Conservation (phyloP, 345 rosid genomes). For the Populus euphratica region DNA sequence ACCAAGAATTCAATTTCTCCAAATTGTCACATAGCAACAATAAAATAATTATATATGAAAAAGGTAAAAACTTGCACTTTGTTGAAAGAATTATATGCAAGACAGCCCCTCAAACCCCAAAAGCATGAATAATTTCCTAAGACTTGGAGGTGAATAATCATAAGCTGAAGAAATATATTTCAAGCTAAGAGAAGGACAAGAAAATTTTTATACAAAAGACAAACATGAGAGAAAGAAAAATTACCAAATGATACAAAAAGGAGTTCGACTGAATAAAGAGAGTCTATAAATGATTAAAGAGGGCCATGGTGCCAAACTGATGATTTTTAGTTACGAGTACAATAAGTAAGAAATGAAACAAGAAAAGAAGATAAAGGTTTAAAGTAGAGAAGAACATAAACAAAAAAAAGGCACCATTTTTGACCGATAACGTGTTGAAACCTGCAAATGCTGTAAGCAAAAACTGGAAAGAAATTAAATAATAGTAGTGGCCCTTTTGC, state of each 20-base stretch:
- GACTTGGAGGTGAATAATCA: too few species aligned
- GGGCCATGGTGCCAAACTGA: slow-evolving; percentile 3
- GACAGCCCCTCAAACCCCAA: too few species aligned
- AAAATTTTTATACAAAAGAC: too few species aligned
- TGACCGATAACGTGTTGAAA: slow-evolving; percentile 26
- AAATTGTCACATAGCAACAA: not conserved
- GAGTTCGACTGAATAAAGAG: not conserved
- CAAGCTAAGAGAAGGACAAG: too few species aligned
- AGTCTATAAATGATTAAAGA: slow-evolving; percentile 2
- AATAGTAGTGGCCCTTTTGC: not conserved
- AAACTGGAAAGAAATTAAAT: not conserved
- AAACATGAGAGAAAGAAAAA: not conserved
- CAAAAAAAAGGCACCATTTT: not conserved
- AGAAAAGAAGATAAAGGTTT: slow-evolving; percentile 37
- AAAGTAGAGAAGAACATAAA: slow-evolving; percentile 8
- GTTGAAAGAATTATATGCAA: not conserved
- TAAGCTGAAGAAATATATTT: too few species aligned
- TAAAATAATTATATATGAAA: not conserved
- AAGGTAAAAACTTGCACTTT: slow-evolving; percentile 1
- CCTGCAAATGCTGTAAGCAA: slow-evolving; percentile 2
- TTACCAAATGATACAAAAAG: not conserved
- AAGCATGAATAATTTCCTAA: too few species aligned
- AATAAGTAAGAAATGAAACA: slow-evolving; percentile 4
- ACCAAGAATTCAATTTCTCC: too few species aligned
- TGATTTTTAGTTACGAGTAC: slow-evolving; percentile 24